Conservation (phyloP, 2,329 filamentous ascomycete genomes). For the Alternaria sp. region DNA sequence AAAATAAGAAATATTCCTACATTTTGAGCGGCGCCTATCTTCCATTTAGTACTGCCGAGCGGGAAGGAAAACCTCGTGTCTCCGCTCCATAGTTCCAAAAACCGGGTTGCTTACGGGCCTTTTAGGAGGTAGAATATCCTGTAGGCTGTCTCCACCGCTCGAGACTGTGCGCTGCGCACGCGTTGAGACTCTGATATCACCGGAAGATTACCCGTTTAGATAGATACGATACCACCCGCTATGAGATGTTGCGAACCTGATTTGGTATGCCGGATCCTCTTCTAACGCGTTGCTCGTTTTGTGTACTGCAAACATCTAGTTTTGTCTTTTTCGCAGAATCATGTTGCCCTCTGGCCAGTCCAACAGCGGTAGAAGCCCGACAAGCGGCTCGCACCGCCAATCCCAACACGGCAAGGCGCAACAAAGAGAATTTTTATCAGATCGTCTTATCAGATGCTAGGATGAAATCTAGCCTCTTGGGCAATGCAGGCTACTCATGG, state of each 20-base stretch:
- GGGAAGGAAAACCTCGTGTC: not conserved
- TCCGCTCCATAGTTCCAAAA: not conserved
- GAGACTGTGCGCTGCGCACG: slow-evolving; percentile 4
- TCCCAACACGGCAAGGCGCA: not conserved
- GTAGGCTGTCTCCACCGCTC: not conserved
- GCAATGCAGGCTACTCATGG: not conserved
- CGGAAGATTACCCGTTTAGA: not conserved
- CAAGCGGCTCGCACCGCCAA: not conserved
- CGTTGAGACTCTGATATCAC: not conserved
- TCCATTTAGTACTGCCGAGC: slow-evolving; percentile 2
- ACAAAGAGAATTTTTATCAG: slow-evolving; percentile 1
- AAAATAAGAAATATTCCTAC: slow-evolving; percentile 2
- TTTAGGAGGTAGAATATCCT: not conserved
- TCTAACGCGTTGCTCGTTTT: fast-evolving
- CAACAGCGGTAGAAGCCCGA: not conserved
- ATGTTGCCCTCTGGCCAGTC: not conserved
- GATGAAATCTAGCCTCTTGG: not conserved
- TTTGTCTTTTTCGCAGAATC: not conserved
- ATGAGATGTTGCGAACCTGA: not conserved
- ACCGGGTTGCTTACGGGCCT: not conserved
- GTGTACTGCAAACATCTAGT: not conserved
- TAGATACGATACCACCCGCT: not conserved
- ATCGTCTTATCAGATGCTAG: slow-evolving; percentile 1
- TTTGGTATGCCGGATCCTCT: not conserved
- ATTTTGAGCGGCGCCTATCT: not conserved